A percentile compares a stretch with the other conserved stretches of the same genome.
Evolutionary conservation across 148 eudicot species (phyloP).

Genomic region (Rhododendron mucronatum): DNA sequence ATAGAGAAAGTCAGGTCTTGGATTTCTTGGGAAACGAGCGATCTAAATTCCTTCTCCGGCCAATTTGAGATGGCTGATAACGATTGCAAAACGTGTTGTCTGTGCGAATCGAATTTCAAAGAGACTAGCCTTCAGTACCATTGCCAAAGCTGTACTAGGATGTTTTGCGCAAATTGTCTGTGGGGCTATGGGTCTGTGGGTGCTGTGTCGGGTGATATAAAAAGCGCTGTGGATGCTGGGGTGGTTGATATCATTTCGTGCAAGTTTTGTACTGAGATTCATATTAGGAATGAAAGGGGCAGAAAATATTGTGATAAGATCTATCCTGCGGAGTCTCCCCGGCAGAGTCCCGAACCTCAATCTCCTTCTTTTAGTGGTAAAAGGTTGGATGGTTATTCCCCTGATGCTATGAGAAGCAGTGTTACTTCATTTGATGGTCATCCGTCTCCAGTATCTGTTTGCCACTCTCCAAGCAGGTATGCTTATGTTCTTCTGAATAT

Average conservation of each 20-base stretch:
- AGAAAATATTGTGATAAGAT: slow-evolving; percentile 57
- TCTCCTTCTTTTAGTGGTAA: slow-evolving; percentile 46
- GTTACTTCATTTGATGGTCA: slow-evolving; percentile 24
- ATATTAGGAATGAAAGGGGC: slow-evolving; percentile 21
- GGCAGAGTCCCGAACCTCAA: slow-evolving; percentile 61
- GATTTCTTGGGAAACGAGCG: slow-evolving; percentile 45
- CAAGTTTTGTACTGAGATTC: slow-evolving; percentile 47
- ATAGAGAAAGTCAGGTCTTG: slow-evolving; percentile 59
- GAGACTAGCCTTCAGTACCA: slow-evolving; percentile 36
- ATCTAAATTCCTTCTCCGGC: slow-evolving; percentile 14
- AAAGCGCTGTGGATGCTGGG: slow-evolving; percentile 22
- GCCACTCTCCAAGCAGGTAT: slow-evolving; percentile 58
- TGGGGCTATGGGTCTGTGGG: slow-evolving; percentile 33
- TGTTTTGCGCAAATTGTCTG: slow-evolving; percentile 61
- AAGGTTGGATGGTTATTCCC: slow-evolving; percentile 35
- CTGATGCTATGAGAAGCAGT: slow-evolving; percentile 23
- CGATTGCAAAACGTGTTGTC: slow-evolving; percentile 20
- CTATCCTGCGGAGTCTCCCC: slow-evolving; percentile 75
- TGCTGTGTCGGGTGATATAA: slow-evolving; percentile 27
- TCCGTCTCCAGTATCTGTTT: slow-evolving; percentile 41
- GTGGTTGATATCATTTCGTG: slow-evolving; percentile 47
- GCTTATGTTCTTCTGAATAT: not conserved
- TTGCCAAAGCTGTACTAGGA: slow-evolving; percentile 53
- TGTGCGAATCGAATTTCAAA: slow-evolving; percentile 32
- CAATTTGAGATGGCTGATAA: slow-evolving; percentile 35